Evolutionary conservation across 1,284 basidiomycete species (phyloP), one percentile per base, ranked within the genome.

Genomic region (Takashimella tepidaria): DNA sequence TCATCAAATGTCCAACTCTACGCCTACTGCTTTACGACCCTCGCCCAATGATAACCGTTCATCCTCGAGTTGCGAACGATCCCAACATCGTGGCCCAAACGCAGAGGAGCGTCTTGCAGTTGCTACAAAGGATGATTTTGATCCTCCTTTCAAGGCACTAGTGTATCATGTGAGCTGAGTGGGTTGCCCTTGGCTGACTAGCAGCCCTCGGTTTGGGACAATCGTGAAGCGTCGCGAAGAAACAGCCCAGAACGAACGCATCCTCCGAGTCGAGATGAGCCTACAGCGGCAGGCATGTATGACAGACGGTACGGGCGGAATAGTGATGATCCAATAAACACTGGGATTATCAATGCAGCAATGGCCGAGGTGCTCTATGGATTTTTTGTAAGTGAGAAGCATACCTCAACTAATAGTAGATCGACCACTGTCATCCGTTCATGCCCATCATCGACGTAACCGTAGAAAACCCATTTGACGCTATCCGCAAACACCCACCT

Each of bases 151-250:
- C 44, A 51, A 52, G 8, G 45, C 54, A 12, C 43, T 56, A 8
- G 50, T 26, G 2, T 56, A 47, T 19, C 19, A 19, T 19, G 22
- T 45, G 22, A 20, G 22, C n/a, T 45, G n/a, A 41, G 12, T 12
- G n/a, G n/a, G 40, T 16, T 37, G 16, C 31, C 16, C 31, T 37
- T 8, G 31, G 31, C 31, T 8, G 16, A 8, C 31, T 37, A 8
- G 16, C 45, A 56, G 40, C 54, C 54, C 4, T 47, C 40, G 3
- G 49, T 56, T 4, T 56, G 54, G 54, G 54, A 56, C 31, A 56
- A 56, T 46, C 44, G 50, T 13, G 54, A 56, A 45, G 31, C 21
- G 13, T 48, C 45, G n/a, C 21, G 49, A 22, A 13, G 47, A 42
- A 44, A 20, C 16, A 51, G 42, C n/a, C 53, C 53, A 12, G 49